These are phyloP conservation scores for Teratosphaeriaceae sp. DNA, from an alignment of 2,329 filamentous ascomycete genomes.

Conservation along the genomic window DNA sequence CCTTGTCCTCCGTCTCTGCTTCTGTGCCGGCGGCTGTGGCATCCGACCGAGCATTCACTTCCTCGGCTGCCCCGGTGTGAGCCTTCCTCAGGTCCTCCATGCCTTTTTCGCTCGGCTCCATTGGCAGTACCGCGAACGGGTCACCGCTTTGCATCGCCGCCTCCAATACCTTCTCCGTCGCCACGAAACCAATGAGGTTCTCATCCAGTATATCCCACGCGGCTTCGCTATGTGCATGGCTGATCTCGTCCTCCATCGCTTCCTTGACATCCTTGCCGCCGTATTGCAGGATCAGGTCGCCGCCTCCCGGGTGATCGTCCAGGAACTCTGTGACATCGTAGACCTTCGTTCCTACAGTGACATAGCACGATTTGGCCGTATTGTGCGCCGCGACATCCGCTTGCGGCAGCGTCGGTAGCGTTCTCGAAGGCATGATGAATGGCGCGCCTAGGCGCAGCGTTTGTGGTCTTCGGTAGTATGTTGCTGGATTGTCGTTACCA, in stretches of 20 bases:
- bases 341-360: slow-evolving; percentile 81
- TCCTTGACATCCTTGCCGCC: slow-evolving; percentile 77
- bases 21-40: slow-evolving; percentile 21
- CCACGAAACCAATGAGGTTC: slow-evolving; percentile 73
- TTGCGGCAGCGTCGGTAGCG: slow-evolving; percentile 73
- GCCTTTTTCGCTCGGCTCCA: slow-evolving; percentile 45
- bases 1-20: slow-evolving; percentile 22
- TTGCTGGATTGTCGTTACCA: background rate
- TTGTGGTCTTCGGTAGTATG: background rate
- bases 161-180: slow-evolving; percentile 51
- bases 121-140: slow-evolving; percentile 46
- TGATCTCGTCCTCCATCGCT: slow-evolving; percentile 75
- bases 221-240: slow-evolving; percentile 80
- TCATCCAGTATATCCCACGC: slow-evolving; percentile 97
- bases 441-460: background rate
- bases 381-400: slow-evolving; percentile 79
- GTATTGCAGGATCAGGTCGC: slow-evolving; percentile 81
- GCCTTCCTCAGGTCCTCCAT: slow-evolving; percentile 40
- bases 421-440: slow-evolving; percentile 65
- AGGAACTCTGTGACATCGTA: slow-evolving; percentile 94
- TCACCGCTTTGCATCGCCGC: slow-evolving; percentile 41
- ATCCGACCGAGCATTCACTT: slow-evolving; percentile 32
- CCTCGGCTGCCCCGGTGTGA: slow-evolving; percentile 42
- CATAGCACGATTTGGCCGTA: slow-evolving; percentile 78
- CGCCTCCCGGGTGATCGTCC: slow-evolving; percentile 83